Evolutionary conservation across 106 monocot genomes (phyloP).

Genomic region (Platanthera zijinensis): DNA sequence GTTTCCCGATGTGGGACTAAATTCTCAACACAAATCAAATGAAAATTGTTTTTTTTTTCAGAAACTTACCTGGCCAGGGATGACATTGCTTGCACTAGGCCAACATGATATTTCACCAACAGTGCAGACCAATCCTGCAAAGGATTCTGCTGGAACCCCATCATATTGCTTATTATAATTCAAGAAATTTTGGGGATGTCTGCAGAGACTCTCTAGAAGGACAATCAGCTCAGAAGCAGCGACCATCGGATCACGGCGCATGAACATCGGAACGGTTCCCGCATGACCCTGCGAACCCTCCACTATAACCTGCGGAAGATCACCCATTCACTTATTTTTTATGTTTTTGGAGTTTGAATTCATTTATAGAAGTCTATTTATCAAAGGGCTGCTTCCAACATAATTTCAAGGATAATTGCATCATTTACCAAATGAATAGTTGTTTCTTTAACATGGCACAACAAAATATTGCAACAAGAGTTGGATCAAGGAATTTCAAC

Average conservation of each 20-base stretch:
- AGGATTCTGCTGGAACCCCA: constrained; percentile 45
- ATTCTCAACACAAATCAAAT: no score
- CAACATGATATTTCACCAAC: constrained; percentile 84
- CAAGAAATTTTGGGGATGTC: constrained; percentile 54
- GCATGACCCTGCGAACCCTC: constrained; percentile 90
- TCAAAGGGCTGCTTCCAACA: no score
- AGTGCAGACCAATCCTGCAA: constrained; percentile 84
- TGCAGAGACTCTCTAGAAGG: constrained; percentile 71
- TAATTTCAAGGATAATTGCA: no score
- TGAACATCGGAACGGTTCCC: constrained; percentile 88
- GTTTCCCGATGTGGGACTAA: no score
- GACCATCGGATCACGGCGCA: constrained; percentile 89
- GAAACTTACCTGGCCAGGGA: constrained; percentile 76
- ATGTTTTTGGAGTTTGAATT: no score
- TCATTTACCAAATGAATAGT: no score
- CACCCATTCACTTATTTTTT: no score
- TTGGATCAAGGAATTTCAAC: no score
- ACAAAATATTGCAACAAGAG: no score
- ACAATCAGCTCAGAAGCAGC: constrained; percentile 88
- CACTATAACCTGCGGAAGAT: constrained; percentile 58
- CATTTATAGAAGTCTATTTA: no score
- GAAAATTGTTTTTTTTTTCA: no score
- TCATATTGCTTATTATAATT: constrained; percentile 40
- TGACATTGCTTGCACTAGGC: constrained; percentile 99
- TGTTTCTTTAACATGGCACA: no score